These are phyloP conservation scores for Picea abies DNA, from an alignment of 83 land plant species.

Conservation along the genomic window DNA sequence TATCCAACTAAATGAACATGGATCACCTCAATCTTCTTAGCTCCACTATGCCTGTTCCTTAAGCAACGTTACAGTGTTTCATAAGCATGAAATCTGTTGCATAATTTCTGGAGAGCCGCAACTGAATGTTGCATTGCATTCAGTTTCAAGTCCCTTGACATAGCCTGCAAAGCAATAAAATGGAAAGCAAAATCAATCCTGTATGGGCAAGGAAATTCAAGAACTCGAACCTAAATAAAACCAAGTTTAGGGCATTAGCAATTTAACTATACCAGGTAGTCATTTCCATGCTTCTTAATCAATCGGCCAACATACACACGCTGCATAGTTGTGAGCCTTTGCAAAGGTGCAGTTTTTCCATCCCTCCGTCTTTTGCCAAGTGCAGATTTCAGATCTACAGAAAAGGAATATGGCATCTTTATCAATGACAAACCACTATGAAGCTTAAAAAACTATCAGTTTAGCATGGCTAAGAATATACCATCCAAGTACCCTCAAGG, in stretches of 20 bases:
- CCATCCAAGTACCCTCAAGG: too few species aligned
- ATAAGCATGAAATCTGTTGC: conserved; percentile 64
- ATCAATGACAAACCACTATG: neutral
- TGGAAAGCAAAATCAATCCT: neutral
- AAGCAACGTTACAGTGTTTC: conserved; percentile 26
- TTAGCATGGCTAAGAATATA: too few species aligned
- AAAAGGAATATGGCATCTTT: neutral
- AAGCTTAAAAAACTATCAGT: too few species aligned
- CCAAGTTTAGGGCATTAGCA: neutral
- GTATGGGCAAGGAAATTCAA: neutral
- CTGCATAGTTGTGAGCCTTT: conserved; percentile 81
- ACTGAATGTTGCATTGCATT: conserved; percentile 96
- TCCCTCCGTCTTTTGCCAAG: conserved; percentile 88
- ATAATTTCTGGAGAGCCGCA: conserved; percentile 74
- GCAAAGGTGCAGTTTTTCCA: conserved; percentile 70
- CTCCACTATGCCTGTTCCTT: neutral
- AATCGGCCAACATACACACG: conserved; percentile 67
- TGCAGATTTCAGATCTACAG: conserved; percentile 83
- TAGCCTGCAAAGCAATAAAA: conserved; percentile 60
- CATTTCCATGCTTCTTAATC: conserved; percentile 75
- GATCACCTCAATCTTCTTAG: neutral
- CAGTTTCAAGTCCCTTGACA: conserved; percentile 90
- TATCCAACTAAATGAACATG: neutral
- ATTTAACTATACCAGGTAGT: conserved; percentile 62
- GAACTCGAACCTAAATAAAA: neutral